These are phyloP conservation scores for Camillea tinctor DNA, from an alignment of 2,329 filamentous ascomycete genomes.

Conservation along the genomic window DNA sequence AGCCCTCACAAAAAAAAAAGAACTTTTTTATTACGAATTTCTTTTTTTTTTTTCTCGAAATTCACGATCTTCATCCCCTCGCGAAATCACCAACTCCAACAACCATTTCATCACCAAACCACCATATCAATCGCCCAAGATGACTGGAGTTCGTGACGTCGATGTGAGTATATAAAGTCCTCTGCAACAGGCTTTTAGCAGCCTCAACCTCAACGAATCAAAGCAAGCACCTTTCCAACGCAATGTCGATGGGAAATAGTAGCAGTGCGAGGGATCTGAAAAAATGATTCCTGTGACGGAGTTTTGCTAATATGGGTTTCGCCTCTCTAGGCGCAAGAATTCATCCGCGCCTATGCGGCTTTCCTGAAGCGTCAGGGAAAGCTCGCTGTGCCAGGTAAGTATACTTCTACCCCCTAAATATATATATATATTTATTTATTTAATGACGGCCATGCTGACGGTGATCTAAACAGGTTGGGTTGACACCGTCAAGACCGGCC, in stretches of 20 bases:
- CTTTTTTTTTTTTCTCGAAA: neutral
- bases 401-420: conserved; percentile 25
- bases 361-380: conserved; percentile 95
- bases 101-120: neutral
- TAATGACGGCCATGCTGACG: too few relatives aligned
- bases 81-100: neutral
- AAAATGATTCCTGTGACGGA: neutral
- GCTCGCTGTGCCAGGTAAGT: conserved; percentile 82
- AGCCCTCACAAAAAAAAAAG: neutral
- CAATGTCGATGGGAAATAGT: neutral
- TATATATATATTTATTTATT: too few relatives aligned
- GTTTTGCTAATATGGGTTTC: neutral
- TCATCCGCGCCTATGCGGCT: conserved; percentile 80
- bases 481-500: conserved; percentile 98
- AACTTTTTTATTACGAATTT: too few relatives aligned
- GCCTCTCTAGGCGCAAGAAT: conserved; percentile 71
- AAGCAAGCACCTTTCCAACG: neutral
- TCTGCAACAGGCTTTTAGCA: neutral
- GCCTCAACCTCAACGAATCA: neutral
- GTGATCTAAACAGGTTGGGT: conserved; percentile 75
- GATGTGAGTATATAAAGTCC: neutral
- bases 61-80: neutral
- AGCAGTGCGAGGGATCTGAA: neutral
- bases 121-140: neutral
- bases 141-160: neutral